Conservation (phyloP, 768 basidiomycete species). For the Phaeotremella skinneri region DNA sequence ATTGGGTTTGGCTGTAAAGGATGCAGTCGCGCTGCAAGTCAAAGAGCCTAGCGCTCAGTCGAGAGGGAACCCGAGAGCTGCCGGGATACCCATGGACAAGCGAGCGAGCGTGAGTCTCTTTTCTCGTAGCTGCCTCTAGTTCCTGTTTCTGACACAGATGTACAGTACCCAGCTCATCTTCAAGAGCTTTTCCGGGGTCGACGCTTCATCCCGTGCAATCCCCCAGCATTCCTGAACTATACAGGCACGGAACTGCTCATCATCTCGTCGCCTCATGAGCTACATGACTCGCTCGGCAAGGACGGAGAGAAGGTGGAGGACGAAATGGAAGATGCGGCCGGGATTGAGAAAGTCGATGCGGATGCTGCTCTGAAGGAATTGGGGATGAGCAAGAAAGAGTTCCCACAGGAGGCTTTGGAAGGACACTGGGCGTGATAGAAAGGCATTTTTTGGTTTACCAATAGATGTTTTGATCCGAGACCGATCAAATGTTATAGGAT, state of each 20-base stretch:
- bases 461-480: no score
- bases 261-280: constrained; percentile 39
- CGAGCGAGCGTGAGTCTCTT: constrained; percentile 30
- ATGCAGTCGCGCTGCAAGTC: constrained; percentile 37
- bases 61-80: constrained; percentile 37
- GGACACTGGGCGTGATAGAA: constrained; percentile 39
- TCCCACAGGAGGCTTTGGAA: constrained; percentile 42
- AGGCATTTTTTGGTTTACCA: no score
- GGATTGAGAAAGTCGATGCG: constrained; percentile 26
- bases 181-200: constrained; percentile 30
- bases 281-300: constrained; percentile 36
- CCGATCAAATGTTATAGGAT: no score
- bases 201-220: constrained; percentile 43
- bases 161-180: constrained; percentile 35
- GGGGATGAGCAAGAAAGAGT: constrained; percentile 39
- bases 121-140: no score
- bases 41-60: constrained; percentile 39
- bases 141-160: no score
- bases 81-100: constrained; percentile 39
- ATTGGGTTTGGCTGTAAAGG: constrained; percentile 36
- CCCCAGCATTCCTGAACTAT: constrained; percentile 37
- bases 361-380: constrained; percentile 44
- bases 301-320: constrained; percentile 40
- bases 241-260: constrained; percentile 40
- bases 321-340: constrained; percentile 36